A percentile compares a stretch with the other conserved stretches of the same genome.
These are phyloP conservation scores for Cladophialophora yegresii DNA, from an alignment of 2,329 filamentous ascomycete genomes.

Conservation along the genomic window DNA sequence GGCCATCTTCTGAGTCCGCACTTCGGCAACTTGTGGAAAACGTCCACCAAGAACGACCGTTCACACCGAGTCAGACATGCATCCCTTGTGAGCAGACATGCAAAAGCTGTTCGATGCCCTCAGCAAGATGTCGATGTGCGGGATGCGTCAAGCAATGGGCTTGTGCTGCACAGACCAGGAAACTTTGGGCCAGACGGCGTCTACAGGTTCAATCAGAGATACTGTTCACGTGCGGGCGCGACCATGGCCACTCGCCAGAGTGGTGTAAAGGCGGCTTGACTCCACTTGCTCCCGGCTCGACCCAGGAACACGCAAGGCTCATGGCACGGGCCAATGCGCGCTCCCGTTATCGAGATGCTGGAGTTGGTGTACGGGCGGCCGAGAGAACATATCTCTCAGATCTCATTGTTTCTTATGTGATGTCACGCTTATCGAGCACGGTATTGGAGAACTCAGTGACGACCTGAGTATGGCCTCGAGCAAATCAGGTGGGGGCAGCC, in stretches of 20 bases:
- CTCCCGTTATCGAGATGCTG: background rate
- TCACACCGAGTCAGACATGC: background rate
- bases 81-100: background rate
- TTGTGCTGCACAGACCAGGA: background rate
- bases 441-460: conserved; percentile 7
- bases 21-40: background rate
- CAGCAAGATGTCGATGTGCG: background rate
- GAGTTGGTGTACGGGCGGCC: background rate
- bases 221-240: background rate
- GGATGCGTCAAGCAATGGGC: background rate
- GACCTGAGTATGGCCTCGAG: background rate
- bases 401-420: background rate
- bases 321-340: conserved; percentile 10
- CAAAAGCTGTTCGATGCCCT: background rate
- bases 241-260: conserved; percentile 6
- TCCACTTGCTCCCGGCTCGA: conserved; percentile 5
- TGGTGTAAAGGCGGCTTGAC: background rate
- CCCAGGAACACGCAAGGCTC: background rate
- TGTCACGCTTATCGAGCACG: conserved; percentile 6
- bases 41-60: background rate
- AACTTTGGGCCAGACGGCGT: background rate
- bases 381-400: background rate
- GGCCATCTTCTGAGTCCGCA: background rate
- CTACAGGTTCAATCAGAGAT: conserved; percentile 15
- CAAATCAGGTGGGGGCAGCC: background rate